phyloP scores from a whole-genome alignment of 1,284 basidiomycete genomes.

The Puccinia hordei region DNA sequence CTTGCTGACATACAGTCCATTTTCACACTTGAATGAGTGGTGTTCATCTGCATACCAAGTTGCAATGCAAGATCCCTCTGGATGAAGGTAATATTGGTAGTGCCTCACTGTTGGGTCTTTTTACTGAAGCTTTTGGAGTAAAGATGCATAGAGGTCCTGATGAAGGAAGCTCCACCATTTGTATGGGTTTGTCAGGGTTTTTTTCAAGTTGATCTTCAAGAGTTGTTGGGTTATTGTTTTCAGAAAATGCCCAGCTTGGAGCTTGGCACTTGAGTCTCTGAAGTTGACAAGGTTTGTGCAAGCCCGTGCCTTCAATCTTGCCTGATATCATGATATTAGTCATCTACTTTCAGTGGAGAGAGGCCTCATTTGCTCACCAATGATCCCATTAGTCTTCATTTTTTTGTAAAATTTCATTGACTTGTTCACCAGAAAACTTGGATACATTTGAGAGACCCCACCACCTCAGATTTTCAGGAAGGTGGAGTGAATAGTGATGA shows the following conservation, averaged over 20 bases:
- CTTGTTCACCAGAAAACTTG: conserved; percentile 24
- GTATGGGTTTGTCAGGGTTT: too few relatives aligned
- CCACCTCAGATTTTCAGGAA: conserved; percentile 11
- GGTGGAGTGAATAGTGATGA: conserved; percentile 43
- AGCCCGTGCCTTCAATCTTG: too few relatives aligned
- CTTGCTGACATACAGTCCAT: conserved; percentile 1
- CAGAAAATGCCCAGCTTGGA: too few relatives aligned
- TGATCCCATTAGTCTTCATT: too few relatives aligned
- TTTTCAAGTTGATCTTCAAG: too few relatives aligned
- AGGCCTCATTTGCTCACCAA: too few relatives aligned
- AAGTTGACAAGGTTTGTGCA: too few relatives aligned
- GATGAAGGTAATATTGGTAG: neutral
- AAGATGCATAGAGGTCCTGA: neutral
- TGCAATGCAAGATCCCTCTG: neutral
- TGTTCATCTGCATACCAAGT: neutral
- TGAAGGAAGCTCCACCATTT: neutral
- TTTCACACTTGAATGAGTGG: neutral
- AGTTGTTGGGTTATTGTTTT: too few relatives aligned
- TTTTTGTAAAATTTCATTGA: too few relatives aligned
- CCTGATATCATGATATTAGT: too few relatives aligned
- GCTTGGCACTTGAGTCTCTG: too few relatives aligned
- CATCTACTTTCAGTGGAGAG: too few relatives aligned
- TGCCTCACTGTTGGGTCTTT: neutral
- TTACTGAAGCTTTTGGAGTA: neutral
- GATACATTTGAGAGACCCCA: conserved; percentile 28